phyloP scores from a whole-genome alignment of 495 filamentous ascomycete genomes.

The Achaetomiella virescens region DNA sequence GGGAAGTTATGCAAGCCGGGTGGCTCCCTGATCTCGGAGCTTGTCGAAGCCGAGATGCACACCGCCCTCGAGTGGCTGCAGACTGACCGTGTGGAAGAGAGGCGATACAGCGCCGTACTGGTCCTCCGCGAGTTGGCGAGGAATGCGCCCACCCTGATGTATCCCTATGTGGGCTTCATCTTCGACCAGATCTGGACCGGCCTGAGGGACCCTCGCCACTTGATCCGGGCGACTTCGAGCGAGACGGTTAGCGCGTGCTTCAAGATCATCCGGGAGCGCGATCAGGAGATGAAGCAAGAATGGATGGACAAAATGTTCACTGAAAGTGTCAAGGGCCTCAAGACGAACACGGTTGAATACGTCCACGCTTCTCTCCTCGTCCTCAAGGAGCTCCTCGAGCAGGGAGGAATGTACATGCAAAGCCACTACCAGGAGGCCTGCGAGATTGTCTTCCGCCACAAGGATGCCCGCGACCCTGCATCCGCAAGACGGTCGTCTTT shows the following conservation, averaged over 20 bases:
- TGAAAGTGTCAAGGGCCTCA: conserved; percentile 72
- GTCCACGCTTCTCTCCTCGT: conserved; percentile 89
- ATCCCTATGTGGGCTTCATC: conserved; percentile 80
- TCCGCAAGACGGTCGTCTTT: conserved; percentile 78
- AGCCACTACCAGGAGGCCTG: conserved; percentile 80
- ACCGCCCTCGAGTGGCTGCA: conserved; percentile 93
- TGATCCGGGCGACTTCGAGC: conserved; percentile 86
- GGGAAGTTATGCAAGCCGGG: conserved; percentile 87
- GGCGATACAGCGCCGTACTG: conserved; percentile 86
- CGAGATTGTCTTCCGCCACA: conserved; percentile 82
- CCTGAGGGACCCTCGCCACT: conserved; percentile 75
- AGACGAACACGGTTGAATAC: conserved; percentile 69
- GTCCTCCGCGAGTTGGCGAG: conserved; percentile 82
- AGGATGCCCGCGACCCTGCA: conserved; percentile 82
- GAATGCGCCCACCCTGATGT: conserved; percentile 89
- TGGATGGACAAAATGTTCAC: conserved; percentile 86
- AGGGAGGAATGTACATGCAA: conserved; percentile 98
- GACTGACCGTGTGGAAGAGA: conserved; percentile 85
- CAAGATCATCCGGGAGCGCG: conserved; percentile 84
- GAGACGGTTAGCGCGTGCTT: conserved; percentile 91
- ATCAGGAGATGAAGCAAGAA: conserved; percentile 71
- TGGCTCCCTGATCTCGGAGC: conserved; percentile 87
- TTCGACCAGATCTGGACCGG: conserved; percentile 95
- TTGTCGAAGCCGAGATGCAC: conserved; percentile 95
- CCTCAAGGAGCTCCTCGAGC: conserved; percentile 80